Conservation (phyloP, 495 filamentous ascomycete genomes). For the Cladorrhinum samala region DNA sequence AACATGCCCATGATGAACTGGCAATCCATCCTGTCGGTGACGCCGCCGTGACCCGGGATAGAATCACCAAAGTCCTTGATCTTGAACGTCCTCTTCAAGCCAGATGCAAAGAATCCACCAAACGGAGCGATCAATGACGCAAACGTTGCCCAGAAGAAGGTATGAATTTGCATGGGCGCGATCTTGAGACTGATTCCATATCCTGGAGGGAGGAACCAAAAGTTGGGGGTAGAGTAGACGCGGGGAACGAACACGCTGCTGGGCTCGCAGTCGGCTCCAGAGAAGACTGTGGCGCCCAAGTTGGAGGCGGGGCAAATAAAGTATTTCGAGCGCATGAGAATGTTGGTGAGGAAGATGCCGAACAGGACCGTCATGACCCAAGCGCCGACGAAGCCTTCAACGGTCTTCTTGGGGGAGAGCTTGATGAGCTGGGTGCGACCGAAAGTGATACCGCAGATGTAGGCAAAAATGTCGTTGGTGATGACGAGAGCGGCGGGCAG, state of each 20-base stretch:
- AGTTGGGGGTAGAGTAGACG: conserved; percentile 71
- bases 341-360: conserved; percentile 74
- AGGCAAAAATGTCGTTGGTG: conserved; percentile 98
- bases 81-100: conserved; percentile 97
- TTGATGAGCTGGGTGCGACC: conserved; percentile 96
- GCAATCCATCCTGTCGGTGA: conserved; percentile 99
- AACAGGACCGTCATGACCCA: conserved; percentile 93
- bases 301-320: conserved; percentile 98
- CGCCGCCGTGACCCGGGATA: conserved; percentile 95
- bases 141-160: conserved; percentile 84
- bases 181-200: conserved; percentile 53
- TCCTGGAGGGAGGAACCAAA: conserved; percentile 51
- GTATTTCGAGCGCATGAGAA: conserved; percentile 89
- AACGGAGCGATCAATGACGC: conserved; percentile 97
- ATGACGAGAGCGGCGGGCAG: conserved; percentile 91
- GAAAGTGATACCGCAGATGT: conserved; percentile 95
- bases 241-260: conserved; percentile 87
- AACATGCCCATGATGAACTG: conserved; percentile 99
- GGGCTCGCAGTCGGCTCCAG: conserved; percentile 83
- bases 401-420: conserved; percentile 98
- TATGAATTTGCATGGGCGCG: conserved; percentile 92
- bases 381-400: conserved; percentile 95
- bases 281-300: conserved; percentile 85
- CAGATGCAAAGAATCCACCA: conserved; percentile 97
- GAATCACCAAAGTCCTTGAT: conserved; percentile 99